Evolutionary conservation across 2,329 filamentous ascomycete species (phyloP).

Genomic region (Colletotrichum brevisporum): DNA sequence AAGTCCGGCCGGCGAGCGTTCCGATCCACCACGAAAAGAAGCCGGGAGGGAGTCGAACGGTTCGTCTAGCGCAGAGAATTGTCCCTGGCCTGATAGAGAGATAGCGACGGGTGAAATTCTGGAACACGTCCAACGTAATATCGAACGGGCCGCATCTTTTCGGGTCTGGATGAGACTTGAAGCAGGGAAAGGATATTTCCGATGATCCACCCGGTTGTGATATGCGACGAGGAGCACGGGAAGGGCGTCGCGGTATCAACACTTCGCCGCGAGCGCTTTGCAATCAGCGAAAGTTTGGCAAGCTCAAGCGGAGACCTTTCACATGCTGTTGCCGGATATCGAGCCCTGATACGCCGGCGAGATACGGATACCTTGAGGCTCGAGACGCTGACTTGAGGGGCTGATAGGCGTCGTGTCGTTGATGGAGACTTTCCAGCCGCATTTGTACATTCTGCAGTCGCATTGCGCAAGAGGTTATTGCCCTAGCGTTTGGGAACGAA

Average conservation of each 20-base stretch:
- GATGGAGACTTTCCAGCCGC: slow-evolving; percentile 23
- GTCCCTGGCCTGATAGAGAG: slow-evolving; percentile 10
- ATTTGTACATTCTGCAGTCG: slow-evolving; percentile 19
- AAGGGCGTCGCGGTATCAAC: slow-evolving; percentile 20
- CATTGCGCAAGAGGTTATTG: slow-evolving; percentile 9
- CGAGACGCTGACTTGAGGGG: not conserved
- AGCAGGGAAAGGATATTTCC: slow-evolving; percentile 26
- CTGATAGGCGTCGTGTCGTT: slow-evolving; percentile 22
- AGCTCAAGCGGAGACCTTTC: slow-evolving; percentile 25
- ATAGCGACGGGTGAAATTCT: slow-evolving; percentile 16
- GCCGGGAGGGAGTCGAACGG: slow-evolving; percentile 26
- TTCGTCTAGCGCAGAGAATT: not conserved
- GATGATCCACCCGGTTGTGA: slow-evolving; percentile 18
- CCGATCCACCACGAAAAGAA: slow-evolving; percentile 40
- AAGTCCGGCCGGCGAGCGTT: slow-evolving; percentile 8
- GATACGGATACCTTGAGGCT: not conserved
- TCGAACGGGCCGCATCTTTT: slow-evolving; percentile 7
- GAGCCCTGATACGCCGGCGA: no score
- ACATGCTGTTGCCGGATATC: slow-evolving; percentile 18
- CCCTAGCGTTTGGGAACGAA: slow-evolving; percentile 21
- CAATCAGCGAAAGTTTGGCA: slow-evolving; percentile 1
- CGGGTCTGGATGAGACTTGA: slow-evolving; percentile 1
- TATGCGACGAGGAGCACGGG: slow-evolving; percentile 12
- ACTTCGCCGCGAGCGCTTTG: not conserved
- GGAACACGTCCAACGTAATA: slow-evolving; percentile 19